These are phyloP conservation scores for Candida albicans DNA, from an alignment of 1,139 yeast genomes.

Conservation along the genomic window DNA sequence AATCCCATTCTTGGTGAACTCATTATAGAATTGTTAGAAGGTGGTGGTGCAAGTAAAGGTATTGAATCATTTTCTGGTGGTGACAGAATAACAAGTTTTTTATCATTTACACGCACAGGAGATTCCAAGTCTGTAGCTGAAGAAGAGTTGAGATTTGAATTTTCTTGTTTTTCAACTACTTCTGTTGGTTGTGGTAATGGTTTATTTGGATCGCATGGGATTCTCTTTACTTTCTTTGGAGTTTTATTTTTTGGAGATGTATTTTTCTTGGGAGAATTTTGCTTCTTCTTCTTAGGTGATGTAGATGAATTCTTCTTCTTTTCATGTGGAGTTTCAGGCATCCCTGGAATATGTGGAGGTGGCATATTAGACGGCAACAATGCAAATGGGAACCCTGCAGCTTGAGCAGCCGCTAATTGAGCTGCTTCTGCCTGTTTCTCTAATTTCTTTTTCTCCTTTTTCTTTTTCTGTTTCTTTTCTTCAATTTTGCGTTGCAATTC, in stretches of 20 bases:
- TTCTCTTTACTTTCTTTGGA: conserved; percentile 3
- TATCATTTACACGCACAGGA: no score
- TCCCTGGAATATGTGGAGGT: conserved; percentile 11
- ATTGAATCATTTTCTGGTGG: background rate
- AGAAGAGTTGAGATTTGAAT: background rate
- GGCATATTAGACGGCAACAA: conserved; percentile 18
- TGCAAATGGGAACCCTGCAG: conserved; percentile 19
- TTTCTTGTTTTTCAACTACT: background rate
- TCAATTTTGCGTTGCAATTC: conserved; percentile 11
- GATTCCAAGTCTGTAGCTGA: no score
- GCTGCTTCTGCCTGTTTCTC: conserved; percentile 26
- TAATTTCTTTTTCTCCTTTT: conserved; percentile 14
- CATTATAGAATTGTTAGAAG: background rate
- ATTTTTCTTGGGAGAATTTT: background rate
- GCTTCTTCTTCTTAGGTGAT: conserved; percentile 5
- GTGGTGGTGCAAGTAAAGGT: conserved; percentile 4
- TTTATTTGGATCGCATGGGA: conserved; percentile 8
- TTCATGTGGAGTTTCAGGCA: conserved; percentile 1
- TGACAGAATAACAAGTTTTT: background rate
- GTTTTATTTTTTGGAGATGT: conserved; percentile 1
- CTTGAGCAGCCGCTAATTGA: conserved; percentile 22
- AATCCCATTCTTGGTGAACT: conserved; percentile 10
- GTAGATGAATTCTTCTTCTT: conserved; percentile 1
- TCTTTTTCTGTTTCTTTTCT: conserved; percentile 14
- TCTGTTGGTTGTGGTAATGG: conserved; percentile 7